These are phyloP conservation scores for Podaxis sp. DNA, from an alignment of 768 basidiomycete genomes.

Conservation along the genomic window DNA sequence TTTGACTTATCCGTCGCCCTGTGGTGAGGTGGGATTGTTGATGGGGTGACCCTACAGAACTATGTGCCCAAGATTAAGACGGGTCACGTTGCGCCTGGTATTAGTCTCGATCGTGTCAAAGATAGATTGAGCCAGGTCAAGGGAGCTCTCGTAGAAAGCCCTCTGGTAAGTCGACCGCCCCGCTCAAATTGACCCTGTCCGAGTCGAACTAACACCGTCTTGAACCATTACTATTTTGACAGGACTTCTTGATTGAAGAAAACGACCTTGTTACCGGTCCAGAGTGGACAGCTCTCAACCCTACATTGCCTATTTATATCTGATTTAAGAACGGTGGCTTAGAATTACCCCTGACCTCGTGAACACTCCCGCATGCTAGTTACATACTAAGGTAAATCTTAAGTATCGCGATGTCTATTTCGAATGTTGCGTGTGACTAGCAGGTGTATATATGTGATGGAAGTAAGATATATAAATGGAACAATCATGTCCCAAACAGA, in stretches of 20 bases:
- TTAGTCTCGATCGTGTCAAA: slow-evolving; percentile 73
- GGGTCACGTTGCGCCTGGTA: slow-evolving; percentile 75
- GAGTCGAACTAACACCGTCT: slow-evolving; percentile 7
- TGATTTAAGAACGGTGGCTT: slow-evolving; percentile 27
- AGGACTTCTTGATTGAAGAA: slow-evolving; percentile 87
- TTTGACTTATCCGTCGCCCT: slow-evolving; percentile 9
- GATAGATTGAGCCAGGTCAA: slow-evolving; percentile 64
- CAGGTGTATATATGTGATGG: background rate
- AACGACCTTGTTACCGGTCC: slow-evolving; percentile 66
- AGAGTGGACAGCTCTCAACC: slow-evolving; percentile 74
- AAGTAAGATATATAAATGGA: background rate
- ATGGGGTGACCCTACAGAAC: slow-evolving; percentile 36
- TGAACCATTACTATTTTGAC: slow-evolving; percentile 13
- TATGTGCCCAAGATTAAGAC: slow-evolving; percentile 76
- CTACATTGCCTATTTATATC: slow-evolving; percentile 78
- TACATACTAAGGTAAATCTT: background rate
- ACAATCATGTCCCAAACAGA: background rate
- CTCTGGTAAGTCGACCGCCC: slow-evolving; percentile 44
- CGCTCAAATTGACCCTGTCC: background rate
- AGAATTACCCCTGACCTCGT: background rate
- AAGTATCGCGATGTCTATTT: slow-evolving; percentile 1
- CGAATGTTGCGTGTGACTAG: background rate
- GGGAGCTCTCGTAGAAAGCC: slow-evolving; percentile 75
- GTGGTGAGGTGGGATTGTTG: background rate
- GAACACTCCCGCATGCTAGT: background rate